These are phyloP conservation scores for Citrus australasica DNA, from an alignment of 345 rosid genomes.

Conservation along the genomic window DNA sequence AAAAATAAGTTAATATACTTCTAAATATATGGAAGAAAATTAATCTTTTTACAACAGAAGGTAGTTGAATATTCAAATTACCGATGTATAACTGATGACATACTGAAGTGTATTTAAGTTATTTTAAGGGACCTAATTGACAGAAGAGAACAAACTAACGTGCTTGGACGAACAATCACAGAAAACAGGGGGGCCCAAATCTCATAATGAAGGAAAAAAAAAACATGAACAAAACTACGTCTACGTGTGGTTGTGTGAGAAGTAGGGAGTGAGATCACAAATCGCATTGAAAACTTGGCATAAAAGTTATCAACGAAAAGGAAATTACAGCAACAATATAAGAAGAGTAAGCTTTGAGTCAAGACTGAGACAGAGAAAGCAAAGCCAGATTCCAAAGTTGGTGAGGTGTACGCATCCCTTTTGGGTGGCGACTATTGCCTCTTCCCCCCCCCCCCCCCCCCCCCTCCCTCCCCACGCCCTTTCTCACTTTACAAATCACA, in stretches of 20 bases:
- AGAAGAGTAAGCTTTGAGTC: not conserved
- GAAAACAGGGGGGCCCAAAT: too few species aligned
- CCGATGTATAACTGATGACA: too few species aligned
- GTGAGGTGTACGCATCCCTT: slow-evolving; percentile 22
- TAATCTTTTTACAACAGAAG: too few species aligned
- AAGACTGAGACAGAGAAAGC: too few species aligned
- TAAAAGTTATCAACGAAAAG: not conserved
- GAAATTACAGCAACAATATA: not conserved
- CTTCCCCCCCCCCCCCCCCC: not conserved
- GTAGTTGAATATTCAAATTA: too few species aligned
- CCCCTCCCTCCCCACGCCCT: not conserved
- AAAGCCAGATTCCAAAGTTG: slow-evolving; percentile 11
- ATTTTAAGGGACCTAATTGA: too few species aligned
- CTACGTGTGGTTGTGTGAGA: not conserved
- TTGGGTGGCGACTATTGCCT: slow-evolving; percentile 18
- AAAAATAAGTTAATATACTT: too few species aligned
- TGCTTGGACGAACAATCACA: too few species aligned
- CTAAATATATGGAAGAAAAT: too few species aligned
- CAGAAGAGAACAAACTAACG: too few species aligned
- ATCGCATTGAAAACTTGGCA: slow-evolving; percentile 1
- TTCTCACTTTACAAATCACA: slow-evolving; percentile 18
- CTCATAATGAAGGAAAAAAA: too few species aligned
- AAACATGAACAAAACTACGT: not conserved
- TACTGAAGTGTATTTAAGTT: too few species aligned
- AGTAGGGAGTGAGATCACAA: not conserved